phyloP scores from a whole-genome alignment of 106 monocot genomes.

The Iris macrosiphon region DNA sequence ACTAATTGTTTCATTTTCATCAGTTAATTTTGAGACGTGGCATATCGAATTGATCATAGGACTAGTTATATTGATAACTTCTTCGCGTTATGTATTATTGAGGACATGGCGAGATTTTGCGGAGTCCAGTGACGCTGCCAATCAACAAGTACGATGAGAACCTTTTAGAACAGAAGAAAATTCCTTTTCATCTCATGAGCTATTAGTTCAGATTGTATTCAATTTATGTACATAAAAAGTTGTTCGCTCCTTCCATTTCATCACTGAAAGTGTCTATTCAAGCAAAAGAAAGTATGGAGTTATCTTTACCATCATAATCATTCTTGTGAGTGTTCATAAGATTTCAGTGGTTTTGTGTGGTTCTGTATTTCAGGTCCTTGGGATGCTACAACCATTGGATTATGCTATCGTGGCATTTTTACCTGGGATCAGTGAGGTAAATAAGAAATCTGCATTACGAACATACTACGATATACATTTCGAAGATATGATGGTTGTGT shows the following conservation, averaged over 20 bases:
- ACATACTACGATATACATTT: too few species aligned
- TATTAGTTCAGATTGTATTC: too few species aligned
- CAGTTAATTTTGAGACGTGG: conserved; percentile 84
- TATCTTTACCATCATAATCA: too few species aligned
- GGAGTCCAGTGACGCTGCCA: conserved; percentile 86
- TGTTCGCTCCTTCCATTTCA: too few species aligned
- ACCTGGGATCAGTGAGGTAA: conserved; percentile 93
- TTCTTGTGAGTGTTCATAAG: not conserved
- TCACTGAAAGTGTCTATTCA: too few species aligned
- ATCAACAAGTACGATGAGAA: conserved; percentile 70
- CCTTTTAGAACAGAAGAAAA: too few species aligned
- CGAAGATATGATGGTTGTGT: too few species aligned
- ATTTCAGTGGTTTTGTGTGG: not conserved
- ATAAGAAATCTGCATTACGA: not conserved
- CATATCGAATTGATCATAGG: conserved; percentile 55
- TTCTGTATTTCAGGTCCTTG: conserved; percentile 50
- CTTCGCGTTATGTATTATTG: conserved; percentile 62
- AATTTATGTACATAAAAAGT: too few species aligned
- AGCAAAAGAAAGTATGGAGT: too few species aligned
- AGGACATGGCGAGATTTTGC: conserved; percentile 81
- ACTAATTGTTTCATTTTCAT: not conserved
- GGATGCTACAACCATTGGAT: conserved; percentile 67
- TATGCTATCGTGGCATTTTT: conserved; percentile 71
- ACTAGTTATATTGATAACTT: conserved; percentile 60
- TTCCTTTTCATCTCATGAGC: not conserved